Percentiles rank a stretch among this genome's conserved stretches.
These are phyloP conservation scores for Gautieria morchelliformis DNA, from an alignment of 768 basidiomycete genomes.

Conservation along the genomic window DNA sequence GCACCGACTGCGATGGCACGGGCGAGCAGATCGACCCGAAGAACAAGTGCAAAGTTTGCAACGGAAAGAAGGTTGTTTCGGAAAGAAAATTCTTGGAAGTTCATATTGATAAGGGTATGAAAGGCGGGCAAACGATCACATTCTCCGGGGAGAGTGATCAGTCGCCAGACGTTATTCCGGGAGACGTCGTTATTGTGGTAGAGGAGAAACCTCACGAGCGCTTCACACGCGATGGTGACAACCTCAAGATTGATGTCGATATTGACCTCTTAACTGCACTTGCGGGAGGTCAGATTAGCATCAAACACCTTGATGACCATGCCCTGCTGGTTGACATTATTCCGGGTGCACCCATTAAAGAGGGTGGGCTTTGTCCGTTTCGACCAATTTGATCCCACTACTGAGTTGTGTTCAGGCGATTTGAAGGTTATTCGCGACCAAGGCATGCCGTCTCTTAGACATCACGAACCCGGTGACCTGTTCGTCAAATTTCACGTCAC, in stretches of 20 bases:
- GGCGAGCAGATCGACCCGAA: constrained; percentile 93
- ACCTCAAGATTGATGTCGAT: constrained; percentile 80
- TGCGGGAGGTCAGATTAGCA: constrained; percentile 81
- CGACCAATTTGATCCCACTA: neutral
- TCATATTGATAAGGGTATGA: constrained; percentile 97
- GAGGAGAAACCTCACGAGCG: constrained; percentile 87
- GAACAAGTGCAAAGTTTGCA: constrained; percentile 86
- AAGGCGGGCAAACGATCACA: constrained; percentile 80
- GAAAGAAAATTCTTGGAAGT: constrained; percentile 98
- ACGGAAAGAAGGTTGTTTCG: constrained; percentile 87
- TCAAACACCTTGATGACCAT: constrained; percentile 91
- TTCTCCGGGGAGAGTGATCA: constrained; percentile 92
- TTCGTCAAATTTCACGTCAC: constrained; percentile 78
- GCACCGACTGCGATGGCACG: constrained; percentile 87
- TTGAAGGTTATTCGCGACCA: constrained; percentile 88
- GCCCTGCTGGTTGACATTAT: constrained; percentile 73
- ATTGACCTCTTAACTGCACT: constrained; percentile 90
- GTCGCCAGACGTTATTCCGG: constrained; percentile 77
- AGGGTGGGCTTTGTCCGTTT: constrained; percentile 49
- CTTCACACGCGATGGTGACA: constrained; percentile 83
- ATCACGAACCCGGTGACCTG: constrained; percentile 93
- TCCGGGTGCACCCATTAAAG: constrained; percentile 88
- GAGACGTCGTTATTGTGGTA: constrained; percentile 90
- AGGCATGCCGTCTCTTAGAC: constrained; percentile 98
- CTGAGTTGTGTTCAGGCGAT: constrained; percentile 42